Conservation (phyloP, 805 yeast species). For the Lipomyces yamanashiensis region DNA sequence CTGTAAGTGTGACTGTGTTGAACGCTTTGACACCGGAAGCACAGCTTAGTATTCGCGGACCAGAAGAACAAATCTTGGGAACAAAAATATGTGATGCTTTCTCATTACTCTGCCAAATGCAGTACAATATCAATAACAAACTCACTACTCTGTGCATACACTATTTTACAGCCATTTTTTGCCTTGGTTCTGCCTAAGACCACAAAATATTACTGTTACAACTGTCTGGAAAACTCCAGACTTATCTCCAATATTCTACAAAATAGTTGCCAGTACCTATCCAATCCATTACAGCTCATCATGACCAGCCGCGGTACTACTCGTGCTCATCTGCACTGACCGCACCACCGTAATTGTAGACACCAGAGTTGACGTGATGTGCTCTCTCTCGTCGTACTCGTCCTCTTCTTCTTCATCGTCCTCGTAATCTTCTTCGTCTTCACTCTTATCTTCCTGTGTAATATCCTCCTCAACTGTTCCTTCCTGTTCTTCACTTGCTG, state of each 20-base stretch:
- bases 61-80: no score
- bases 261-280: slow-evolving; percentile 9
- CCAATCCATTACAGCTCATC: slow-evolving; percentile 1
- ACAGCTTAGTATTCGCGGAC: no score
- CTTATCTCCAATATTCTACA: background rate
- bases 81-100: no score
- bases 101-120: no score
- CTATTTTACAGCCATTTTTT: no score
- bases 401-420: slow-evolving; percentile 10
- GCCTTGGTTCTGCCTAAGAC: slow-evolving; percentile 19
- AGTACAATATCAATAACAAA: no score
- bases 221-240: no score
- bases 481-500: background rate
- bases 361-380: slow-evolving; percentile 1
- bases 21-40: no score
- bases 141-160: no score
- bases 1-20: no score
- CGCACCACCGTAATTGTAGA: slow-evolving; percentile 13
- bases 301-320: background rate
- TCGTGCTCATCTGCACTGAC: slow-evolving; percentile 3
- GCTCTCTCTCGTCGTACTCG: slow-evolving; percentile 7
- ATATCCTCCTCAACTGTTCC: background rate
- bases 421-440: slow-evolving; percentile 5
- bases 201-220: slow-evolving; percentile 23
- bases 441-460: background rate